A percentile compares a stretch with the other conserved stretches of the same genome.
These are phyloP conservation scores for Citrullus colocynthis DNA, from an alignment of 306 rosid species.

Conservation along the genomic window DNA sequence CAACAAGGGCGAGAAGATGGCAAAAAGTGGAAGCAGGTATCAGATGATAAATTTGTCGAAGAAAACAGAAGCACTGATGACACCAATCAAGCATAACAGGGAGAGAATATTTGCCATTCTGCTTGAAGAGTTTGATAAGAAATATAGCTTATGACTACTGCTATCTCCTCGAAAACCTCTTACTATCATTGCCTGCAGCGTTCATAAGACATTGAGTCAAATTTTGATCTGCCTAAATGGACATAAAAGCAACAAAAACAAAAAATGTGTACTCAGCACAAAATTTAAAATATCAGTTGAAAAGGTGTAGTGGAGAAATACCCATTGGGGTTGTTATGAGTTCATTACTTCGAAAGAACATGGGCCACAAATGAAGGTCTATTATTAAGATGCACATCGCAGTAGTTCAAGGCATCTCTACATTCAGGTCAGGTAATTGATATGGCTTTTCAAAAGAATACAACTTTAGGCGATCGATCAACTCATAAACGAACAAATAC, in stretches of 20 bases:
- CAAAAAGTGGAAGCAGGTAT: background rate
- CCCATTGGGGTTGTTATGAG: background rate
- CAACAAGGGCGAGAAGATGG: background rate
- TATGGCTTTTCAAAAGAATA: background rate
- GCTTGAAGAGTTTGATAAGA: constrained; percentile 59
- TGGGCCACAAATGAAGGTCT: background rate
- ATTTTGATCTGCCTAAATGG: background rate
- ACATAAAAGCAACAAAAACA: background rate
- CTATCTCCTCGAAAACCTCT: constrained; percentile 90
- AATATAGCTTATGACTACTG: constrained; percentile 53
- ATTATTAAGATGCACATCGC: background rate
- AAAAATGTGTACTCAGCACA: background rate
- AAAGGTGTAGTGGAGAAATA: background rate
- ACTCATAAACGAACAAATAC: background rate
- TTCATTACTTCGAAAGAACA: background rate
- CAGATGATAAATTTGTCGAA: background rate
- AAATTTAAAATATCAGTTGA: background rate
- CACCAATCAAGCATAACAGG: constrained; percentile 39
- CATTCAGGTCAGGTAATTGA: background rate
- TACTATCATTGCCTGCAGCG: constrained; percentile 82
- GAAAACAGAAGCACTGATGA: constrained; percentile 44
- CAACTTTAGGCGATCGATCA: background rate
- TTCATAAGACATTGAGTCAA: background rate
- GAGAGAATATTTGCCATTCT: constrained; percentile 47
- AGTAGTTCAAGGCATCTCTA: background rate